Evolutionary conservation across 73 alveolate genomes (phyloP).

Genomic region (Symbiodinium pilosum): DNA sequence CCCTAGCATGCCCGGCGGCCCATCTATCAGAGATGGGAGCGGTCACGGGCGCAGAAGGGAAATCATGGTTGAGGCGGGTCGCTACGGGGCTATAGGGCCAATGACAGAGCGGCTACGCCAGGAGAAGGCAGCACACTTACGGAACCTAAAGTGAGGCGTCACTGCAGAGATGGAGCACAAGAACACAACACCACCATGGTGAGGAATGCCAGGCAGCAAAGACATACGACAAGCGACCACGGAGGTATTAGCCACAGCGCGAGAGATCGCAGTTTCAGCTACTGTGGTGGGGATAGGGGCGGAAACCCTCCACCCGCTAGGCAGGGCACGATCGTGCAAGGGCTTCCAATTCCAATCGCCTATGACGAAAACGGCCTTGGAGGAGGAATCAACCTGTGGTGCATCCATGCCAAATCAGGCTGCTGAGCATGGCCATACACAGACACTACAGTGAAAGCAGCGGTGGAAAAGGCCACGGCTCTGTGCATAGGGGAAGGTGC

Average conservation of each 20-base stretch:
- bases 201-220: conserved; percentile 19
- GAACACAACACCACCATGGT: neutral
- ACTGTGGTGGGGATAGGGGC: neutral
- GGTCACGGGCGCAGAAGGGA: neutral
- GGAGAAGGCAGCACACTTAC: neutral
- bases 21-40: neutral
- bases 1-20: neutral
- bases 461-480: neutral
- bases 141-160: neutral
- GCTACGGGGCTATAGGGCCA: neutral
- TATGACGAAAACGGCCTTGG: neutral
- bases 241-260: neutral
- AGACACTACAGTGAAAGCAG: neutral
- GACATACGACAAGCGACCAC: neutral
- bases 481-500: neutral
- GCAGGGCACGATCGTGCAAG: neutral
- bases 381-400: neutral
- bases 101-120: neutral
- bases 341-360: conserved; percentile 3
- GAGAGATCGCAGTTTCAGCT: neutral
- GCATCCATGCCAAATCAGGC: neutral
- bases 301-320: neutral
- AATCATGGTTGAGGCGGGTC: neutral
- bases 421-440: neutral
- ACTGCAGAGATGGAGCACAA: neutral